phyloP scores from a whole-genome alignment of 306 rosid species.

The Lotus japonicus region DNA sequence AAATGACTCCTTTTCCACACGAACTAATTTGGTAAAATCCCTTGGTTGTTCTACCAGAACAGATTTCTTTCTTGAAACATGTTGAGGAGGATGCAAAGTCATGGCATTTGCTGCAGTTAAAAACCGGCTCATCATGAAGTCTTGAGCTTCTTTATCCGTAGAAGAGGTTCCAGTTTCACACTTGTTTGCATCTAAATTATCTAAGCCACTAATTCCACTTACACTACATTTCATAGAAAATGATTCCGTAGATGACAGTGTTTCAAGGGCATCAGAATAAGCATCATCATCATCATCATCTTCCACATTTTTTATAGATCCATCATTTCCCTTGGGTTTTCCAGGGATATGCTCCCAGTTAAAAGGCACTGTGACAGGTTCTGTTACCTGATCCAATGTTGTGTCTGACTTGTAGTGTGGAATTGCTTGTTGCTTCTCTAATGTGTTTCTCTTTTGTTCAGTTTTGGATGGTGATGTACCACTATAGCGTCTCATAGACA shows the following conservation, averaged over 20 bases:
- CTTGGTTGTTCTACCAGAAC: conserved; percentile 40
- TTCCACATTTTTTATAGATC: conserved; percentile 30
- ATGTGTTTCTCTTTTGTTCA: conserved; percentile 33
- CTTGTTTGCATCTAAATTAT: conserved; percentile 39
- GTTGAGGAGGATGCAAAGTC: conserved; percentile 58
- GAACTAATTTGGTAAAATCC: conserved; percentile 35
- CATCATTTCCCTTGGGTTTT: conserved; percentile 37
- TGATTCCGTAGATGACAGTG: conserved; percentile 52
- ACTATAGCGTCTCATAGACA: conserved; percentile 75
- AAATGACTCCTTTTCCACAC: conserved; percentile 35
- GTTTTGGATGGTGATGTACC: conserved; percentile 34
- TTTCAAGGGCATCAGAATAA: conserved; percentile 72
- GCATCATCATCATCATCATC: conserved; percentile 38
- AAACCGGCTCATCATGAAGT: conserved; percentile 89
- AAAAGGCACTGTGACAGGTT: conserved; percentile 84
- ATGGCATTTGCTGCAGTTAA: conserved; percentile 90
- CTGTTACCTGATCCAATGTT: conserved; percentile 61
- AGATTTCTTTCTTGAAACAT: conserved; percentile 37
- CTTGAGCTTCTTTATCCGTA: conserved; percentile 59
- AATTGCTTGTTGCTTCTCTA: conserved; percentile 34
- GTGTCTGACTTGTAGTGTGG: conserved; percentile 31
- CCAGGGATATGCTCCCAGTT: conserved; percentile 86
- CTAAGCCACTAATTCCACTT: conserved; percentile 56
- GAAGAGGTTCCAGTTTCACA: conserved; percentile 40
- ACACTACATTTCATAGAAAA: conserved; percentile 64